Conservation (phyloP, 169 alveolate species). For the Plasmodium fragile region DNA sequence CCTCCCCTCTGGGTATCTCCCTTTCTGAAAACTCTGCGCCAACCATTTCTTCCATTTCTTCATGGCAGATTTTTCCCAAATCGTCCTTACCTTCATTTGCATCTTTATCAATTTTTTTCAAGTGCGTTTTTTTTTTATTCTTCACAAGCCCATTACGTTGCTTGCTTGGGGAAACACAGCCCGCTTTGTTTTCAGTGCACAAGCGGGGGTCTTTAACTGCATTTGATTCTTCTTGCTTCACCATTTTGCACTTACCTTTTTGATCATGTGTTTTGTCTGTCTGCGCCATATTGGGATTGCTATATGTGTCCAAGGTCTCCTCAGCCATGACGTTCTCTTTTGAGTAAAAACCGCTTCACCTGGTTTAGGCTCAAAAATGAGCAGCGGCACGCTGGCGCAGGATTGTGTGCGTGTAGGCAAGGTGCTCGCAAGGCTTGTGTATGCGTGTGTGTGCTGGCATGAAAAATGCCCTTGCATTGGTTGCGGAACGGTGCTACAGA, state of each 20-base stretch:
- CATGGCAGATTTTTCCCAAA: not conserved
- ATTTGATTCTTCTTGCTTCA: slow-evolving; percentile 2
- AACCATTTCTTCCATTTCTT: not conserved
- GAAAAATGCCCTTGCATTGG: not conserved
- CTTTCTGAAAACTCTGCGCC: not conserved
- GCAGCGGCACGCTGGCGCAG: not conserved
- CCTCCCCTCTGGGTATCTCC: not conserved
- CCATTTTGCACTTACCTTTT: not conserved
- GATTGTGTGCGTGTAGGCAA: not conserved
- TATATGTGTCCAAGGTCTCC: not conserved
- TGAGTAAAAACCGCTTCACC: not conserved
- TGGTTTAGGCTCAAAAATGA: not conserved
- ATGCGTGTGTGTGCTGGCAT: not conserved
- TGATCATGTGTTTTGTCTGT: not conserved
- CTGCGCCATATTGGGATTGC: not conserved
- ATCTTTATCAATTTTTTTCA: not conserved
- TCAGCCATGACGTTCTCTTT: not conserved
- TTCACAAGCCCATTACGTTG: not conserved
- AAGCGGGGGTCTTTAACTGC: not conserved
- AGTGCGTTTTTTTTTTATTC: slow-evolving; percentile 17
- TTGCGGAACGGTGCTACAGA: not conserved
- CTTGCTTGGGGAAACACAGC: not conserved
- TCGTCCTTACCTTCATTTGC: slow-evolving; percentile 3
- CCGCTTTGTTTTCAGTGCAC: not conserved
- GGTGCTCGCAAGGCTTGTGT: not conserved